Evolutionary conservation across 1,284 basidiomycete genomes (phyloP).

Genomic region (Tylopilus orsonianus): DNA sequence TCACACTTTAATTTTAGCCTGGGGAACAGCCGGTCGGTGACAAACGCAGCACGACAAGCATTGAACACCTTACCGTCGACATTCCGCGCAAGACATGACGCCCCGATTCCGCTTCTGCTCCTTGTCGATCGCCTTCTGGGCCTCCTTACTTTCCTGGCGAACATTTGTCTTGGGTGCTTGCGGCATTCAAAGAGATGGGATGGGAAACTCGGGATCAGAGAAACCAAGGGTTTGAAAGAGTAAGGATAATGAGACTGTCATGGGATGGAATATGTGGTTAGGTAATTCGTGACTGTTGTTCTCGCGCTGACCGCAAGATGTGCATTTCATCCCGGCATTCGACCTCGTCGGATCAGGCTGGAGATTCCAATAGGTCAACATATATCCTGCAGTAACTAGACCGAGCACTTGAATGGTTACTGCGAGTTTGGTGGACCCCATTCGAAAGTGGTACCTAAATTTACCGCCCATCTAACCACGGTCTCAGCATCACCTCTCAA

Average conservation of each 20-base stretch:
- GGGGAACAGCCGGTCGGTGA: conserved; percentile 1
- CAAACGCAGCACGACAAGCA: neutral
- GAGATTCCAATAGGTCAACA: no score
- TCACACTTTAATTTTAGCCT: conserved; percentile 79
- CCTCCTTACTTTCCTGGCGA: conserved; percentile 32
- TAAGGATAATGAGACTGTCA: neutral
- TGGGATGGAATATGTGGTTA: neutral
- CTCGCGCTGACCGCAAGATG: no score
- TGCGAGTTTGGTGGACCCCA: no score
- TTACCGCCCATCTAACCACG: neutral
- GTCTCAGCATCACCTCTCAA: conserved; percentile 12
- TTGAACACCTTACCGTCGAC: conserved; percentile 49
- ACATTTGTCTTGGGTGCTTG: conserved; percentile 30
- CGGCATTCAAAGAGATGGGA: conserved; percentile 20
- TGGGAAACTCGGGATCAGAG: neutral
- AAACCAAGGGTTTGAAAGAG: neutral
- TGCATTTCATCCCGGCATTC: neutral
- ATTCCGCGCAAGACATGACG: conserved; percentile 71
- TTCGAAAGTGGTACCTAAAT: neutral
- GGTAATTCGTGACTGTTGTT: conserved; percentile 6
- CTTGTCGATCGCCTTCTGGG: conserved; percentile 40
- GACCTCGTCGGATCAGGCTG: neutral
- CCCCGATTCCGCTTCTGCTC: conserved; percentile 66
- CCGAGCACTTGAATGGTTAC: no score
- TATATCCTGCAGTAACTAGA: neutral